Base-by-base conservation (phyloP, 331 rosid species). In the Phaseolus coccineus region DNA sequence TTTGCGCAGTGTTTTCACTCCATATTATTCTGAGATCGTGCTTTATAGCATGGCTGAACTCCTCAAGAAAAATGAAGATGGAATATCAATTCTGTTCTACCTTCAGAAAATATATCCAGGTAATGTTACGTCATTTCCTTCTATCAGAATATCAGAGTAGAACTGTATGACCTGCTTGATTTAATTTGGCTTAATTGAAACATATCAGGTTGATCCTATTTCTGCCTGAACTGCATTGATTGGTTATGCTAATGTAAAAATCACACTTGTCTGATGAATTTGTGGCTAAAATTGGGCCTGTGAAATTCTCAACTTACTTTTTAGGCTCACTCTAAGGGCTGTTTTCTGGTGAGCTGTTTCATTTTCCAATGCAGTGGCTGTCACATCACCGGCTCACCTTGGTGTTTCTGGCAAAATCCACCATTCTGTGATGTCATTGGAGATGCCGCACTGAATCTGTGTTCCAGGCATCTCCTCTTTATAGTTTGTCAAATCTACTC, bases 81-180 rank as follows among this genome's bases (percentile, higher is more conserved):
- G 97, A 66, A 95, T 95, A 81, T 91, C 98, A 35, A 76, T 88
- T 82, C 85, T 95, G 86, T 93, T 95, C 87, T 95, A 95, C 77
- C 96, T 95, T 62, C 99, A 95, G 80, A 95, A 95, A 71, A 95
- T 93, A 66, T 95, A 81, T 82, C 98, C 99, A 84, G 98, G 98
- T 95, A 82, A 14, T 76, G 81, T 30, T 51, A 12, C 33, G 48
- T 73, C 25, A 10, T 77, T 63, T 72, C 72, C 56, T 73, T 56
- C 66, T 35, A 33, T 76, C 25, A 5, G 65, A 55, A 27, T 81
- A 58, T 67, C 46, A 35, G 57, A 59, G 66, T 77, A 37, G 48
- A 19, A 52, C n/a, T 73, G 39, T 30, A 84, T 50, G 59, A 2
- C 48, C 33, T 76, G 15, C 51, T 2, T 61, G 48, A 55, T 74